Evolutionary conservation across 371 early-diverging fungal species (phyloP), one percentile per base, ranked within the genome.

Genomic region (Quaeritorhiza haematococci): DNA sequence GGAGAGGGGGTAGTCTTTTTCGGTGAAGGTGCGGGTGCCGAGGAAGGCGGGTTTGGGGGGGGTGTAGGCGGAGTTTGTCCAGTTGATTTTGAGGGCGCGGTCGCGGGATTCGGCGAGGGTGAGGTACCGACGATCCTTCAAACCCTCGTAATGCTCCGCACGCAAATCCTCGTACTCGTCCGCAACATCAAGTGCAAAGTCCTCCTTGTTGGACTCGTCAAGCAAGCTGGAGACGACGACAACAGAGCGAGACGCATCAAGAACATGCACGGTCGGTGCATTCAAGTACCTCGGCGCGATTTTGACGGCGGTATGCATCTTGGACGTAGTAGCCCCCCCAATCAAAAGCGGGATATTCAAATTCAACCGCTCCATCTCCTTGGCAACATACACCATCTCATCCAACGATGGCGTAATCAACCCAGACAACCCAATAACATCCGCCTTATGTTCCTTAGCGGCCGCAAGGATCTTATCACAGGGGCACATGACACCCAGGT

Each of bases 251-350:
- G 71, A 71, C 0, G 76, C 76, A 51, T 75, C 76, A 13, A 75
- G 61, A 21, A 75, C 76, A 62, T 75, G 73, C 28, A 75, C 46
- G 26, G 71, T 65, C 3, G 76, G 69, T 3, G 47, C 10, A 24
- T 38, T 33, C n/a, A n/a, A n/a, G 59, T 75, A 75, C 33, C 89
- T 83, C 24, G 95, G 95, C 0, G 91, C 86, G 59, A 94, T 93
- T 72, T 94, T 94, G 48, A 94, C 95, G 8, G 95, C 93, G 0
- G 94, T 93, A 67, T 94, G 95, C 68, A 91, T 91, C 72, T 92
- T 93, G 62, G 89, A 88, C 2, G 95, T 94, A 1, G 95, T 94
- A 1, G 95, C 95, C 41, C 94, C 95, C 45, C 95, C 95, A 56
- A 94, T 91, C 34, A 94, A 69, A 52, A 94, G 79, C 10, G 95